Conservation (phyloP, 2,329 filamentous ascomycete genomes). For the Alternaria brassicicola region DNA sequence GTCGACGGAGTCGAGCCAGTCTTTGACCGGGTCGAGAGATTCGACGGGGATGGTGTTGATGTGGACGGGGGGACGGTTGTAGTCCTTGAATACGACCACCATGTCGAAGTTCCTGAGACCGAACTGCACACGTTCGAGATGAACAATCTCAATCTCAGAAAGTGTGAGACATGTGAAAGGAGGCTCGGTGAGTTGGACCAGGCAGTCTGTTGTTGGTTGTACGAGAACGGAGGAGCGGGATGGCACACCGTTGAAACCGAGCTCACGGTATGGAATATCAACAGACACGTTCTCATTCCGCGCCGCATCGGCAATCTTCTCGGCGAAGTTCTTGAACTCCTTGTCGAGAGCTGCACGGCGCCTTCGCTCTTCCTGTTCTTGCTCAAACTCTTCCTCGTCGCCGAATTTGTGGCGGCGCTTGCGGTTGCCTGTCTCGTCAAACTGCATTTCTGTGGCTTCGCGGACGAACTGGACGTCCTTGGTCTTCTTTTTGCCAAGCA, state of each 20-base stretch:
- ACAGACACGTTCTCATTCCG: slow-evolving; percentile 90
- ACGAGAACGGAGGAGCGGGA: slow-evolving; percentile 95
- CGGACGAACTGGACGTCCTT: slow-evolving; percentile 98
- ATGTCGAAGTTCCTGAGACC: slow-evolving; percentile 99
- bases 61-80: slow-evolving; percentile 85
- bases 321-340: slow-evolving; percentile 93
- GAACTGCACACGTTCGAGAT: slow-evolving; percentile 93
- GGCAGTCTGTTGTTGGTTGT: slow-evolving; percentile 93
- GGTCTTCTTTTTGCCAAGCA: slow-evolving; percentile 98
- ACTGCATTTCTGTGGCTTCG: slow-evolving; percentile 97
- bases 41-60: slow-evolving; percentile 99
- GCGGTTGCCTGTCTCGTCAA: slow-evolving; percentile 97
- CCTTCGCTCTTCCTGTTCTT: slow-evolving; percentile 94
- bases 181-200: slow-evolving; percentile 95
- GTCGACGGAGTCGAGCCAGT: slow-evolving; percentile 95
- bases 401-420: slow-evolving; percentile 98
- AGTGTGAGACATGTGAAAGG: slow-evolving; percentile 96
- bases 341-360: slow-evolving; percentile 91
- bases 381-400: slow-evolving; percentile 98
- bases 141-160: slow-evolving; percentile 93
- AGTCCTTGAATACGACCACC: slow-evolving; percentile 98
- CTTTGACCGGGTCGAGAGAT: slow-evolving; percentile 91
- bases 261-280: slow-evolving; percentile 94
- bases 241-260: slow-evolving; percentile 95
- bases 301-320: slow-evolving; percentile 96